Conservation (phyloP, 768 basidiomycete species). For the Lentinula aciculospora region DNA sequence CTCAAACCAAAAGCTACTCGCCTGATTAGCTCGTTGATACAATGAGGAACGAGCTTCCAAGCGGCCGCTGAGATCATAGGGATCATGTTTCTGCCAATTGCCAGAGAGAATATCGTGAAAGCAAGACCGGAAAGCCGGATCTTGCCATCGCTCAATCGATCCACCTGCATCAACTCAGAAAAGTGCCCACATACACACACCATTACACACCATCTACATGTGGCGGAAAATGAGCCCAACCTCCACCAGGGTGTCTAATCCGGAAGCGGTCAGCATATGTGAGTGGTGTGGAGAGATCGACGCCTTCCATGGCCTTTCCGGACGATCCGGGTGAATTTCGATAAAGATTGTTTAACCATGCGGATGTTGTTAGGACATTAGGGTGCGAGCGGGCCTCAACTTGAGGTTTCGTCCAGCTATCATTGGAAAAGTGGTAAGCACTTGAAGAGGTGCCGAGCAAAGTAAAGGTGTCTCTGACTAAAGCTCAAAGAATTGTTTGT, state of each 20-base stretch:
- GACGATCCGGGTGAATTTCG: conserved; percentile 29
- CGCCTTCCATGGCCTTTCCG: conserved; percentile 34
- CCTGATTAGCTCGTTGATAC: conserved; percentile 53
- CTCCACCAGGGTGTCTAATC: conserved; percentile 60
- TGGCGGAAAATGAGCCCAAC: conserved; percentile 45
- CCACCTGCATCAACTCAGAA: conserved; percentile 42
- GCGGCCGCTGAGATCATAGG: conserved; percentile 56
- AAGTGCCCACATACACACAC: neutral
- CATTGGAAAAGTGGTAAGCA: neutral
- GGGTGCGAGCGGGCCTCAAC: conserved; percentile 68
- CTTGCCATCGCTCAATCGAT: conserved; percentile 72
- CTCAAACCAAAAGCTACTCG: conserved; percentile 8
- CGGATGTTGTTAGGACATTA: conserved; percentile 49
- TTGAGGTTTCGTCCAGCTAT: conserved; percentile 30
- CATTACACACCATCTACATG: conserved; percentile 33
- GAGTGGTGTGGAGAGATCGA: conserved; percentile 58
- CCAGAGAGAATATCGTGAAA: conserved; percentile 59
- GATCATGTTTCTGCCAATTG: conserved; percentile 60
- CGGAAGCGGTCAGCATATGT: conserved; percentile 72
- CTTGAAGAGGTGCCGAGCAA: neutral
- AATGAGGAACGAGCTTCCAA: conserved; percentile 57
- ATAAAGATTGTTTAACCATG: conserved; percentile 65
- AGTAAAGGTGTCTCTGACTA: conserved; percentile 39
- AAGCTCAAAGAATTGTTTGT: conserved; percentile 70
- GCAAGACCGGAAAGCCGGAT: conserved; percentile 49